Evolutionary conservation across 2,329 filamentous ascomycete species (phyloP), one percentile per base, ranked within the genome.

Genomic region (Aspergillus spinulosporus): DNA sequence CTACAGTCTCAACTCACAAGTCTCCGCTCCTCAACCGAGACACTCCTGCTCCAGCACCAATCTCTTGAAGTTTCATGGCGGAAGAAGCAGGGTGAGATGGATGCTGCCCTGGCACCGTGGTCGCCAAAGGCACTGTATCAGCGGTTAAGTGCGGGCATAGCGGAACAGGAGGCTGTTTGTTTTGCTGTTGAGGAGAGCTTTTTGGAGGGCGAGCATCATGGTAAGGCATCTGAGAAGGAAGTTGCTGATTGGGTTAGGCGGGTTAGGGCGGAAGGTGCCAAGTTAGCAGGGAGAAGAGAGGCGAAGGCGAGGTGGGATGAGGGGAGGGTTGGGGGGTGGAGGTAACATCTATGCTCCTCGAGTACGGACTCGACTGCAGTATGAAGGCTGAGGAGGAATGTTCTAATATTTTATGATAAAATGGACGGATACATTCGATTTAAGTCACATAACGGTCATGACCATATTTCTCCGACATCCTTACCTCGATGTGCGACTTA

Each of bases 251-350:
- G 94, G 86, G 84, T 96, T 15, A 82, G 87, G 66, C 79, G 88
- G 66, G 89, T 96, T 62, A 82, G 91, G 64, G 92, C 93, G 64
- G 89, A 89, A 7, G 89, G 87, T 69, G 88, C 89, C 64, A 77
- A 88, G 56, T 87, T 88, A 59, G 95, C 94, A 68, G 78, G 92
- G 52, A 82, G 94, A 56, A 86, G 88, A 68, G 94, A 97, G 78
- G 84, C 90, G 63, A 96, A 92, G 74, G 89, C 92, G 67, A 83
- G 94, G 65, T 97, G 94, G 94, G 94, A 97, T 71, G 93, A 97
- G 75, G 92, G 93, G 26, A 82, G 93, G 63, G 93, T 97, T 34
- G 93, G 93, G 8, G 94, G 94, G 0, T 97, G 94, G 94, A 84
- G 93, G 68, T 93, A 78, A 85, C 36, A 21, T 12, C 14, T 5